Evolutionary conservation across 2,329 filamentous ascomycete species (phyloP).

Genomic region (Pseudogymnoascus destructans): DNA sequence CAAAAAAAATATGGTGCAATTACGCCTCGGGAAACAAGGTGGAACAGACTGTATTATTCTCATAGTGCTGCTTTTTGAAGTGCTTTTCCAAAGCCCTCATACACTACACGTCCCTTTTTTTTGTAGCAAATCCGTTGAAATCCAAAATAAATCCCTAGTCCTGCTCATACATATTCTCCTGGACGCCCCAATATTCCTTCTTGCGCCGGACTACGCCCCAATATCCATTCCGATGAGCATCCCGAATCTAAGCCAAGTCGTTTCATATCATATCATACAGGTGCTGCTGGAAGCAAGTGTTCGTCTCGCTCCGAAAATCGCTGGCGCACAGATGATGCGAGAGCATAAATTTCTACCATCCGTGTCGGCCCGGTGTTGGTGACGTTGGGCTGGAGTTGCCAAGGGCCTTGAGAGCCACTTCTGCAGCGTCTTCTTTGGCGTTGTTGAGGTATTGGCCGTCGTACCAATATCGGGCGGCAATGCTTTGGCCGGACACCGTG

Average conservation of each 20-base stretch:
- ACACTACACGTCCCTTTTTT: background rate
- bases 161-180: constrained; percentile 8
- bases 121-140: background rate
- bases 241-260: constrained; percentile 5
- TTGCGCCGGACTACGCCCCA: background rate
- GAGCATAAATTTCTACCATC: constrained; percentile 23
- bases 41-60: constrained; percentile 7
- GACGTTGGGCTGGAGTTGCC: constrained; percentile 30
- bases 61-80: constrained; percentile 1
- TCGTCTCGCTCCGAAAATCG: constrained; percentile 1
- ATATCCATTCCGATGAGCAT: constrained; percentile 1
- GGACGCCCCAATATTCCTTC: constrained; percentile 4
- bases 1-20: background rate
- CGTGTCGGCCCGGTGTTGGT: constrained; percentile 28
- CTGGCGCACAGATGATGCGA: constrained; percentile 6
- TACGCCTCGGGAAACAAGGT: background rate
- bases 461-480: constrained; percentile 79
- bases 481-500: constrained; percentile 49
- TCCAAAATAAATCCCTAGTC: constrained; percentile 4
- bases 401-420: constrained; percentile 56
- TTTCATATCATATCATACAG: constrained; percentile 9
- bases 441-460: constrained; percentile 80
- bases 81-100: constrained; percentile 1
- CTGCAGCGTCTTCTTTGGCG: constrained; percentile 81
- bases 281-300: constrained; percentile 6